Evolutionary conservation across 208 protist species (phyloP).

Genomic region (Trypanosoma boissoni): DNA sequence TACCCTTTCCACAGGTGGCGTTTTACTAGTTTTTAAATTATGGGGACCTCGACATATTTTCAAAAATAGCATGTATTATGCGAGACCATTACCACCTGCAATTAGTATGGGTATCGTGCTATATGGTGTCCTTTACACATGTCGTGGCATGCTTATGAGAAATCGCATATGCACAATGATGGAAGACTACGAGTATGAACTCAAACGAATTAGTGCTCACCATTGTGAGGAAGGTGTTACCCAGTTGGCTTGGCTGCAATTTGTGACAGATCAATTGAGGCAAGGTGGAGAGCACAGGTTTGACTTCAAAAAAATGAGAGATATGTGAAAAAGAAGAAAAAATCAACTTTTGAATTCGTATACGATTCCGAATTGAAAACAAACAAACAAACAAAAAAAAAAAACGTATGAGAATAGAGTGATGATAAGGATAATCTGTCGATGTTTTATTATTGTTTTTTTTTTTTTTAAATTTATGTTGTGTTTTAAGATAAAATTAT

Average conservation of each 20-base stretch:
- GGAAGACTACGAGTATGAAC: slow-evolving; percentile 91
- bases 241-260: slow-evolving; percentile 87
- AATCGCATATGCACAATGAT: slow-evolving; percentile 87
- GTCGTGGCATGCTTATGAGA: slow-evolving; percentile 84
- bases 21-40: slow-evolving; percentile 70
- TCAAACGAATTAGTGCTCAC: slow-evolving; percentile 88
- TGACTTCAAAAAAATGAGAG: slow-evolving; percentile 80
- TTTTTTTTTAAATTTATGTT: slow-evolving; percentile 14
- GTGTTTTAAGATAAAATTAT: neutral
- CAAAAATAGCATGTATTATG: slow-evolving; percentile 88
- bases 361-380: no score
- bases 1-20: slow-evolving; percentile 48
- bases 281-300: slow-evolving; percentile 75
- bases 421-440: neutral
- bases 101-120: slow-evolving; percentile 85
- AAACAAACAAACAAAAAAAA: no score
- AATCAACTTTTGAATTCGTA: slow-evolving; percentile 2
- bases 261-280: slow-evolving; percentile 86
- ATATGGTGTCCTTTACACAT: slow-evolving; percentile 84
- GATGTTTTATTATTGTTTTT: neutral
- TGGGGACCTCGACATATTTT: slow-evolving; percentile 90
- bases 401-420: neutral
- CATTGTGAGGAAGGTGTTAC: slow-evolving; percentile 84
- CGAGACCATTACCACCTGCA: slow-evolving; percentile 74
- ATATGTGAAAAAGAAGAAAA: slow-evolving; percentile 19